These are phyloP conservation scores for Bimuria novae-zelandiae DNA, from an alignment of 2,329 filamentous ascomycete species.

Conservation along the genomic window DNA sequence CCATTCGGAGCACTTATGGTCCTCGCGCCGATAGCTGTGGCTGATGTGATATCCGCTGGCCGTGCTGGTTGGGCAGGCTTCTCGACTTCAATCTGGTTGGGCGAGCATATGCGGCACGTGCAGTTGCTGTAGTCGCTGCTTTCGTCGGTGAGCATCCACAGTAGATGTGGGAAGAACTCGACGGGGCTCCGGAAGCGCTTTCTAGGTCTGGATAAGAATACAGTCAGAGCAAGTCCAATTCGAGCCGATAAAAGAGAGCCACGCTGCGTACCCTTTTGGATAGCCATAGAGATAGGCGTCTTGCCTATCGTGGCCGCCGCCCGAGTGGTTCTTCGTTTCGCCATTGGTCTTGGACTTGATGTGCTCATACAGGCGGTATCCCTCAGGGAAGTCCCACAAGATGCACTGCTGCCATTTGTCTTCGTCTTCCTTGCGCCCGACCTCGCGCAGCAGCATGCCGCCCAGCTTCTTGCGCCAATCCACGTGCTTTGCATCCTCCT, in stretches of 20 bases:
- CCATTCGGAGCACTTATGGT: conserved; percentile 33
- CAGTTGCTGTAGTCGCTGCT: conserved; percentile 60
- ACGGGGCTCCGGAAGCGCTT: conserved; percentile 63
- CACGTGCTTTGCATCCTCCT: conserved; percentile 58
- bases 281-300: conserved; percentile 67
- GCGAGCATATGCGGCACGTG: conserved; percentile 61
- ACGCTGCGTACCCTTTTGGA: conserved; percentile 50
- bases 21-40: conserved; percentile 21
- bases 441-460: conserved; percentile 60
- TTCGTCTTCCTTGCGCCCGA: conserved; percentile 47
- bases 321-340: conserved; percentile 55
- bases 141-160: conserved; percentile 61
- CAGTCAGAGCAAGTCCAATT: neutral
- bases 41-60: conserved; percentile 25
- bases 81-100: conserved; percentile 55
- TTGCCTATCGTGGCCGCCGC: conserved; percentile 58
- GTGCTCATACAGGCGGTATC: conserved; percentile 63
- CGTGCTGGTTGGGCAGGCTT: conserved; percentile 34
- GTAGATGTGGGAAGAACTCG: conserved; percentile 64
- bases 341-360: conserved; percentile 58
- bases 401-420: conserved; percentile 52
- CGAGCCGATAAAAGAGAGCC: too few relatives aligned
- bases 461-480: conserved; percentile 65
- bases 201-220: conserved; percentile 41
- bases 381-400: conserved; percentile 59